Evolutionary conservation across 1,284 basidiomycete species (phyloP).

Genomic region (Tilletia caries): DNA sequence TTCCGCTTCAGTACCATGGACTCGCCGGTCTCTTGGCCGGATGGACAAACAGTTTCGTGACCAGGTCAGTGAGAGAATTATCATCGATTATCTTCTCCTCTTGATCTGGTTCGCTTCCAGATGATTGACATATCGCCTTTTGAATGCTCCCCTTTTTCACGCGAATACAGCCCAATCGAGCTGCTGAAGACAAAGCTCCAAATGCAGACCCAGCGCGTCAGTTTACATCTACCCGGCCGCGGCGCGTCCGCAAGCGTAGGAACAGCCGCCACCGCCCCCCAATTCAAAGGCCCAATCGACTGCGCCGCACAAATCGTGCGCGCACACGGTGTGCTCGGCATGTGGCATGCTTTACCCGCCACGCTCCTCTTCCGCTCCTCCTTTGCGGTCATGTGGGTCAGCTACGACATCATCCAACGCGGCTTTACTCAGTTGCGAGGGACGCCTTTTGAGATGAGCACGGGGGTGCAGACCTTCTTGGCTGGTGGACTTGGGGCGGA

Average conservation of each 20-base stretch:
- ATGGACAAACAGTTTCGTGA: constrained; percentile 67
- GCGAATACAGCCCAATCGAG: constrained; percentile 62
- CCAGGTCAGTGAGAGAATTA: no score
- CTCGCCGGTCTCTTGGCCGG: constrained; percentile 72
- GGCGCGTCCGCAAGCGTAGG: background rate
- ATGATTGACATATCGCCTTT: no score
- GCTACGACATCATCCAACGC: constrained; percentile 49
- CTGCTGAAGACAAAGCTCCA: constrained; percentile 67
- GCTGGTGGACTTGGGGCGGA: constrained; percentile 59
- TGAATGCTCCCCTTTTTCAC: background rate
- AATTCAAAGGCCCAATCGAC: constrained; percentile 52
- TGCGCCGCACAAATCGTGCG: constrained; percentile 50
- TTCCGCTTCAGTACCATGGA: constrained; percentile 36
- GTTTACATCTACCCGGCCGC: constrained; percentile 29
- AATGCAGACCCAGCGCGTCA: constrained; percentile 65
- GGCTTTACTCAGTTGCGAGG: constrained; percentile 27
- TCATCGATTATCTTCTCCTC: no score
- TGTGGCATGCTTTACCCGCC: constrained; percentile 54
- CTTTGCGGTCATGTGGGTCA: constrained; percentile 49
- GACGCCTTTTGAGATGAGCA: constrained; percentile 59
- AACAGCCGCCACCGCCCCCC: background rate
- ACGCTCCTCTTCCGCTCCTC: constrained; percentile 54
- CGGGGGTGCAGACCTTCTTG: constrained; percentile 66
- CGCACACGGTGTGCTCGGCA: constrained; percentile 40
- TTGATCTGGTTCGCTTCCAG: background rate